A percentile compares a stretch with the other conserved stretches of the same genome.
These are phyloP conservation scores for Candida gorgasii DNA, from an alignment of 805 yeast species.

Conservation along the genomic window DNA sequence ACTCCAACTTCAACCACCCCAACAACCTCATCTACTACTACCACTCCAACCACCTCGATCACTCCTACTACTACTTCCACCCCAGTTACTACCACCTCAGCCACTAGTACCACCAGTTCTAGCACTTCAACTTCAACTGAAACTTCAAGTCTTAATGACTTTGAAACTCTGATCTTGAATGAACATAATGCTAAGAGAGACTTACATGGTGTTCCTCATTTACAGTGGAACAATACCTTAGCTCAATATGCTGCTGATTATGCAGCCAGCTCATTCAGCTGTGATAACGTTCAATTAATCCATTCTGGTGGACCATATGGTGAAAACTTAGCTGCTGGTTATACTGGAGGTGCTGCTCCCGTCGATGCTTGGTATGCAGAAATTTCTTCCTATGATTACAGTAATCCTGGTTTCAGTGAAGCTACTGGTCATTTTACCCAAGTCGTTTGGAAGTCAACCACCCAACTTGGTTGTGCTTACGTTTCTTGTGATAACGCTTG, in stretches of 20 bases:
- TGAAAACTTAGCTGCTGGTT: conserved; percentile 76
- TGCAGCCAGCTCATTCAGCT: conserved; percentile 53
- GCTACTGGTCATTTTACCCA: conserved; percentile 81
- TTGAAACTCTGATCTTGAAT: conserved; percentile 30
- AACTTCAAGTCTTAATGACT: conserved; percentile 16
- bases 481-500: conserved; percentile 48
- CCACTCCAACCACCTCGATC: conserved; percentile 11
- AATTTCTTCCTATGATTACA: conserved; percentile 54
- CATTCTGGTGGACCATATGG: conserved; percentile 73
- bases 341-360: conserved; percentile 53
- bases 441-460: conserved; percentile 64
- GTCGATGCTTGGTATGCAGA: conserved; percentile 79
- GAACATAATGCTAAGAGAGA: conserved; percentile 42
- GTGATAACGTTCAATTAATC: conserved; percentile 57
- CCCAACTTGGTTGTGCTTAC: conserved; percentile 66
- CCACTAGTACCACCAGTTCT: conserved; percentile 14
- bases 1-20: conserved; percentile 15
- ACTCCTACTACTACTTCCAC: conserved; percentile 15
- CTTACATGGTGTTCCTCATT: conserved; percentile 30
- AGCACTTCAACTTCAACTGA: conserved; percentile 18
- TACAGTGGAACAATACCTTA: conserved; percentile 35
- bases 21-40: conserved; percentile 12
- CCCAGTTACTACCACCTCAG: conserved; percentile 14
- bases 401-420: conserved; percentile 50
- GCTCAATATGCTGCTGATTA: conserved; percentile 41